Evolutionary conservation across 371 early-diverging fungal species (phyloP), one percentile per base, ranked within the genome.

Genomic region (Apophysomyces elegans): DNA sequence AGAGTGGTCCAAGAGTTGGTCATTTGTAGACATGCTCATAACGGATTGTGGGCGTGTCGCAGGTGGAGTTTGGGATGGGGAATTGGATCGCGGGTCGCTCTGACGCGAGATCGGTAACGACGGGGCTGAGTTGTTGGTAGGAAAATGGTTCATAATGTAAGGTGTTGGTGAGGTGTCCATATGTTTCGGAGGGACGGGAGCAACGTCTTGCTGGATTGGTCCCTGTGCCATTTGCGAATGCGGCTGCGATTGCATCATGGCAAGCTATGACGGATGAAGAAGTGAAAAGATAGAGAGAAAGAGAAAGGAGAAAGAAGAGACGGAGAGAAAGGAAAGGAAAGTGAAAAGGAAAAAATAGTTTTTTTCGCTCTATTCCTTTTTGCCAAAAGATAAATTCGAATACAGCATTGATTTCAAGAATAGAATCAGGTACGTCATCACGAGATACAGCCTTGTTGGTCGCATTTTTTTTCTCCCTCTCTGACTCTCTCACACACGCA

Each of bases 1-100:
- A 26, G 84, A 84, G 56, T 89, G 88, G 63, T 86, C 86, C 21
- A 89, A 77, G 16, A 88, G 62, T n/a, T 84, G 85, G 58, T 84
- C 84, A 32, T 66, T 63, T 8, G 75, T 64, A 11, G 81, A 74
- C 12, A 77, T 41, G 54, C 74, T 75, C 61, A 70, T 71, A 37
- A 79, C 72, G 8, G 76, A 79, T 13, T 47, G 56, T 14, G 62
- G 62, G 39, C 70, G 77, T 21, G 77, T 75, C 45, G 70, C 74
- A 54, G 76, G 76, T 37, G 75, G 75, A 8, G 78, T 71, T 47
- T 56, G 63, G 6, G 63, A 63, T 39, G 58, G 58, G 7, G 63
- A 56, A 21, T 35, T 14, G n/a, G 58, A 58, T 36, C 39, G 67
- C 7, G 67, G 59, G 16, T 45, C 56, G 39, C 44, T 37, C 39